These are phyloP conservation scores for Glycine tomentella DNA, from an alignment of 306 rosid species.

Conservation along the genomic window DNA sequence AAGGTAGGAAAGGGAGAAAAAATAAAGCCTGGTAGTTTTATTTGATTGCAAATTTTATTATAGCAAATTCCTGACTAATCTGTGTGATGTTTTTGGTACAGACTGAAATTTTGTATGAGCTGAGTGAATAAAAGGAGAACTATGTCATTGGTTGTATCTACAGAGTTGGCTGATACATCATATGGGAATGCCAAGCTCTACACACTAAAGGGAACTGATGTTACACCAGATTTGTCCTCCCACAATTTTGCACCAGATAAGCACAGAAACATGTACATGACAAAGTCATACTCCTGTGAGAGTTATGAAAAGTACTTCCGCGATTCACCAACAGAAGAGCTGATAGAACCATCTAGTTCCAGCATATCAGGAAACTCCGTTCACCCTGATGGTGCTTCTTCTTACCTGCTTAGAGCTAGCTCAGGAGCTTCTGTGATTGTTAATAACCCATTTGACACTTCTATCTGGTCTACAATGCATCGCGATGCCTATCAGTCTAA, in stretches of 20 bases:
- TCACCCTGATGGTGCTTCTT: slow-evolving; percentile 56
- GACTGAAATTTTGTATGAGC: slow-evolving; percentile 49
- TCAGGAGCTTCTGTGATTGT: slow-evolving; percentile 50
- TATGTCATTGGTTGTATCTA: slow-evolving; percentile 82
- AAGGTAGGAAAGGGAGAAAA: slow-evolving; percentile 1
- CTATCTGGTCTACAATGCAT: slow-evolving; percentile 33
- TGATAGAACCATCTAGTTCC: slow-evolving; percentile 63
- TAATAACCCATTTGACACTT: slow-evolving; percentile 54
- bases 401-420: slow-evolving; percentile 52
- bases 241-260: slow-evolving; percentile 63
- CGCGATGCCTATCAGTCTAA: slow-evolving; percentile 55
- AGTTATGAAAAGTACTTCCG: slow-evolving; percentile 83
- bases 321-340: slow-evolving; percentile 76
- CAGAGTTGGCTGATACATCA: slow-evolving; percentile 65
- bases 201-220: slow-evolving; percentile 69
- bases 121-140: slow-evolving; percentile 41
- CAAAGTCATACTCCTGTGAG: slow-evolving; percentile 66
- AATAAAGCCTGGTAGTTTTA: not conserved
- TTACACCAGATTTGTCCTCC: slow-evolving; percentile 61
- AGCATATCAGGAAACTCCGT: slow-evolving; percentile 62
- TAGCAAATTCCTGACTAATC: slow-evolving; percentile 38
- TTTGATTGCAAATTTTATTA: slow-evolving; percentile 13
- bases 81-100: slow-evolving; percentile 43
- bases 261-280: slow-evolving; percentile 54
- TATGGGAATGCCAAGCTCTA: slow-evolving; percentile 70